Evolutionary conservation across 257 asterid species (phyloP), one percentile per base, ranked within the genome.

Genomic region (Sherardia arvensis): DNA sequence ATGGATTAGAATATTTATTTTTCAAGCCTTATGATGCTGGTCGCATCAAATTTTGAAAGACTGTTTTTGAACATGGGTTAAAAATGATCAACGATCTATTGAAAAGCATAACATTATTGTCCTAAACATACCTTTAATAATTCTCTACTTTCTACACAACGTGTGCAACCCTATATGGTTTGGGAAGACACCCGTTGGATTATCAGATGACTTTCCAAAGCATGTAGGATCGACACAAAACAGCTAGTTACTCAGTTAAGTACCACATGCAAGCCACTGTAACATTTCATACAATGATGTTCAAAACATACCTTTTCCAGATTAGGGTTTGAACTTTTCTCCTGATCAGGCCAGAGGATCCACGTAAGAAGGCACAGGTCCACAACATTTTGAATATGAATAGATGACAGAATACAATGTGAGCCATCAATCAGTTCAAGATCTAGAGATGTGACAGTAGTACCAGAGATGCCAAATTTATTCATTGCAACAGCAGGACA

Each of bases 331-430:
- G 97, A 86, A 71, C 93, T 84, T 83, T 71, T 88, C 83, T 83
- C 98, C 77, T 86, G 95, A 78, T 91, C 98, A 64, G 99, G 99
- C 53, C 96, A 87, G 71, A 92, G 95, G 66, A 85, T 85, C 99
- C 99, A 92, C 49, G 91, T 83, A 51, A 78, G 85, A 61, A 89
- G 74, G 62, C 83, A 76, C 80, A 89, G 65, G 73, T 92, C 99
- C 74, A 89, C 75, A 49, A 84, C 84, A 75, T 70, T 73, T 73
- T 82, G 78, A 68, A 87, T 62, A 40, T 70, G 73, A 75, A 81
- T 65, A 38, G 95, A 80, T 59, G 86, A 63, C 65, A 92, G 74
- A 84, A 85, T 74, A 73, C 72, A 78, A 73, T 80, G 76, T 28
- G 83, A 73, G 67, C 80, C 77, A 63, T 85, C 93, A 58, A 85